These are phyloP conservation scores for Fraxinus quadrangulata DNA, from an alignment of 257 asterid genomes.

Conservation along the genomic window DNA sequence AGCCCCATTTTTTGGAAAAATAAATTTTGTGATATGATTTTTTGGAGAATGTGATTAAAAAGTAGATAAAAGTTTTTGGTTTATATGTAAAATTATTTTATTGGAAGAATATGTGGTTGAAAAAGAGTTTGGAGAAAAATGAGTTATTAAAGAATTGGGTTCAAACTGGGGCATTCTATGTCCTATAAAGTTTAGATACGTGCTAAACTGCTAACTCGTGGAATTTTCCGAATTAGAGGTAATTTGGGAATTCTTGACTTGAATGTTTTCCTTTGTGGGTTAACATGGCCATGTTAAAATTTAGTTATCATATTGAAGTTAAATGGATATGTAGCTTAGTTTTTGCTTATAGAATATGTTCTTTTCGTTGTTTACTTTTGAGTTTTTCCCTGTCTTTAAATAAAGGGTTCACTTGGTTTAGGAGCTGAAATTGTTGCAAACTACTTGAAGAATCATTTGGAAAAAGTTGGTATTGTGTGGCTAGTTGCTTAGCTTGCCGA, in stretches of 20 bases:
- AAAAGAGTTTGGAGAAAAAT: no score
- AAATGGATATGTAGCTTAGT: conserved; percentile 12
- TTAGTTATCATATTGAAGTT: conserved; percentile 5
- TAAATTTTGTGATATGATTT: no score
- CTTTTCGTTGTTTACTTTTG: not conserved
- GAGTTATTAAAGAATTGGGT: no score
- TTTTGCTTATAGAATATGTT: not conserved
- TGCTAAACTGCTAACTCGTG: not conserved
- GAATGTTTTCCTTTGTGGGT: not conserved
- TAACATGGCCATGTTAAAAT: not conserved
- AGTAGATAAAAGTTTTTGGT: no score
- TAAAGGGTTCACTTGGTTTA: conserved; percentile 7
- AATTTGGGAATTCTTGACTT: not conserved
- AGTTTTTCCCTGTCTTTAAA: not conserved
- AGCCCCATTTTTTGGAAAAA: not conserved
- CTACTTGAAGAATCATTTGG: conserved; percentile 12
- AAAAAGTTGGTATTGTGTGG: not conserved
- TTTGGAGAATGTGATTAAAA: no score
- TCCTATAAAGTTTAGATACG: not conserved
- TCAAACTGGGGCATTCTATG: not conserved
- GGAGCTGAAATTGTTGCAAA: not conserved
- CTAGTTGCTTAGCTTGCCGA: conserved; percentile 1
- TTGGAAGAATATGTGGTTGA: no score
- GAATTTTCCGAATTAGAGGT: not conserved
- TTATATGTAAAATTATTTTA: no score